phyloP scores from a whole-genome alignment of 2,329 filamentous ascomycete species.

The Pezicula radicicola region DNA sequence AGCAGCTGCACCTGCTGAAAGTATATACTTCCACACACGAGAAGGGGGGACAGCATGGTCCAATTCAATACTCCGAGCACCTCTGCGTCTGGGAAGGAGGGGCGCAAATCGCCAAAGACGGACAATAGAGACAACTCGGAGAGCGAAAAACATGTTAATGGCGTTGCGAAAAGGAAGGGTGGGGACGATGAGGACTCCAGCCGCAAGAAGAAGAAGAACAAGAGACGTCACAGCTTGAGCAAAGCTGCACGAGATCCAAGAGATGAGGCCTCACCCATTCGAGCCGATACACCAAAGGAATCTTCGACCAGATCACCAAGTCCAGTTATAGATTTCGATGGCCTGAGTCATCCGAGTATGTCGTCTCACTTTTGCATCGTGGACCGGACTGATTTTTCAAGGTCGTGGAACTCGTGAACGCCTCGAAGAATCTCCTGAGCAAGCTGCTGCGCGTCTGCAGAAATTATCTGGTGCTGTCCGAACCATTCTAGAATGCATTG shows the following conservation, averaged over 20 bases:
- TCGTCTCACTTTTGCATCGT: neutral
- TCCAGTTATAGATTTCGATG: constrained; percentile 60
- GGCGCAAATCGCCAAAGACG: constrained; percentile 4
- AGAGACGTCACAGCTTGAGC: constrained; percentile 52
- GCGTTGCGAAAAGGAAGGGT: constrained; percentile 11
- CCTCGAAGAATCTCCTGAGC: constrained; percentile 52
- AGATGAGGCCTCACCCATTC: constrained; percentile 38
- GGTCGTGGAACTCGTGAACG: constrained; percentile 63
- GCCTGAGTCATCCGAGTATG: constrained; percentile 56
- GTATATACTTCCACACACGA: neutral
- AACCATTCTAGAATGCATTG: constrained; percentile 66
- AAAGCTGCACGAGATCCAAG: constrained; percentile 60
- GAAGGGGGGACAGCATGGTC: constrained; percentile 10
- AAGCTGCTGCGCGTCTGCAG: constrained; percentile 48
- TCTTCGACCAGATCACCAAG: constrained; percentile 42
- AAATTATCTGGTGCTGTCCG: constrained; percentile 61
- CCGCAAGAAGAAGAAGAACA: constrained; percentile 16
- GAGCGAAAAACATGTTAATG: constrained; percentile 9
- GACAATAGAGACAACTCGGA: constrained; percentile 10
- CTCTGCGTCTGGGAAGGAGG: constrained; percentile 2
- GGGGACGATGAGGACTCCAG: constrained; percentile 11
- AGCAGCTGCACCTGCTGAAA: neutral
- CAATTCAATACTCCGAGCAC: constrained; percentile 16
- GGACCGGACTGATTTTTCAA: constrained; percentile 23
- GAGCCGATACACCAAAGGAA: constrained; percentile 14